Conservation (phyloP, 345 rosid genomes). For the Arabis alpina region DNA sequence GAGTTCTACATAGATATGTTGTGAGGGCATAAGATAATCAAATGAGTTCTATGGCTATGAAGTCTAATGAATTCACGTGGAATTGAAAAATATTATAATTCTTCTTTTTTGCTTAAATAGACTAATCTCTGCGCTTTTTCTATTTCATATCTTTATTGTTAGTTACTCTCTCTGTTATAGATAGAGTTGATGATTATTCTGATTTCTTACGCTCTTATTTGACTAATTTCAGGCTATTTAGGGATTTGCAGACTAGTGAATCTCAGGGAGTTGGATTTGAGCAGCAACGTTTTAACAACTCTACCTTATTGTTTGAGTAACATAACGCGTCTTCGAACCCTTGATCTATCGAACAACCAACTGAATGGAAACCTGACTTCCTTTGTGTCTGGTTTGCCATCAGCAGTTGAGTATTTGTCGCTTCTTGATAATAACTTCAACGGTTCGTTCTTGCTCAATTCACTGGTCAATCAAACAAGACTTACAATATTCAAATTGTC, state of each 20-base stretch:
- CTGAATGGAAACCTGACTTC: conserved; percentile 34
- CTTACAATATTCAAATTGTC: conserved; percentile 34
- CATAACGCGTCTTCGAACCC: conserved; percentile 30
- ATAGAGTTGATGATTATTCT: conserved; percentile 13
- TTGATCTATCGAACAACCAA: conserved; percentile 40
- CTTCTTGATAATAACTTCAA: conserved; percentile 36
- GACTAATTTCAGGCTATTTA: conserved; percentile 18
- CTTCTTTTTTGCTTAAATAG: background rate
- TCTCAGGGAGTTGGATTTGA: conserved; percentile 39
- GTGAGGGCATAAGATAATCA: conserved; percentile 7
- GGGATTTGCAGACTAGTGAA: conserved; percentile 32
- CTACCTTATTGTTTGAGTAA: conserved; percentile 29
- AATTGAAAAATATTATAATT: conserved; percentile 1
- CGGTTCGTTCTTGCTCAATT: conserved; percentile 28
- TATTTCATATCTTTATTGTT: conserved; percentile 1
- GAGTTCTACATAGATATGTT: background rate
- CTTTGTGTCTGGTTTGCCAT: conserved; percentile 17
- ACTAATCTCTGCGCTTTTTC: background rate
- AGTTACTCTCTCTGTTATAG: background rate
- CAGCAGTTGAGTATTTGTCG: conserved; percentile 32
- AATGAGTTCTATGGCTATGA: conserved; percentile 4
- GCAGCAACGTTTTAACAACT: conserved; percentile 23
- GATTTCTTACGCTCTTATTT: conserved; percentile 20
- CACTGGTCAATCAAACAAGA: conserved; percentile 36
- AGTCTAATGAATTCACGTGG: background rate